A percentile compares a stretch with the other conserved stretches of the same genome.
Evolutionary conservation across 2,329 filamentous ascomycete genomes (phyloP).

Genomic region (Xylariaceae sp.): DNA sequence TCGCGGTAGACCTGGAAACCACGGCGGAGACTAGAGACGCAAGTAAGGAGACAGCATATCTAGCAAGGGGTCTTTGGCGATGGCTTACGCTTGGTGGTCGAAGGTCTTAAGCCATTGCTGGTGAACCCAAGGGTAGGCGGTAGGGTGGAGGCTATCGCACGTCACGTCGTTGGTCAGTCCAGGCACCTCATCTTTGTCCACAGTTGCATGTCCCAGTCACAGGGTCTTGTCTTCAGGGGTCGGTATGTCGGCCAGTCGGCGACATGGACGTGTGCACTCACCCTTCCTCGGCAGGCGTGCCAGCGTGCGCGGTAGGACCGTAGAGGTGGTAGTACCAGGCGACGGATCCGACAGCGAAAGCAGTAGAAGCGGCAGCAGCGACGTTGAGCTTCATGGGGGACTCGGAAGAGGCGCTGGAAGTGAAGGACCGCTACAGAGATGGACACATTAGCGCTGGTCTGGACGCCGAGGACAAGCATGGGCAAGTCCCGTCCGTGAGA

Average conservation of each 20-base stretch:
- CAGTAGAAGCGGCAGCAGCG: slow-evolving; percentile 79
- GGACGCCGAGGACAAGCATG: slow-evolving; percentile 1
- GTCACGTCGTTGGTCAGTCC: slow-evolving; percentile 15
- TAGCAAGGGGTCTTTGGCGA: background rate
- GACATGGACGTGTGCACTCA: slow-evolving; percentile 52
- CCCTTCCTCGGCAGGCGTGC: slow-evolving; percentile 96
- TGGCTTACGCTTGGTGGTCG: slow-evolving; percentile 87
- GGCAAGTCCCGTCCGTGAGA: slow-evolving; percentile 33
- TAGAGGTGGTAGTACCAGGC: slow-evolving; percentile 98
- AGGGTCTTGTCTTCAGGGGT: background rate
- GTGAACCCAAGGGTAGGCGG: slow-evolving; percentile 95
- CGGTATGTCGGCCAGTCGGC: background rate
- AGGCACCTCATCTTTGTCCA: slow-evolving; percentile 9
- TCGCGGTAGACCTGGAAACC: slow-evolving; percentile 99
- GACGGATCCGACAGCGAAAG: slow-evolving; percentile 79
- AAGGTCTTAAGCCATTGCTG: slow-evolving; percentile 89
- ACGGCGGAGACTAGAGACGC: slow-evolving; percentile 70
- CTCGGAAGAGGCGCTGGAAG: slow-evolving; percentile 65
- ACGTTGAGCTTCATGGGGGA: slow-evolving; percentile 79
- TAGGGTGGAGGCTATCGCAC: slow-evolving; percentile 71
- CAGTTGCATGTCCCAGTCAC: background rate
- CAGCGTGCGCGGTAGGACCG: slow-evolving; percentile 78
- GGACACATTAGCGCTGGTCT: slow-evolving; percentile 15
- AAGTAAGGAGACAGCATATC: slow-evolving; percentile 5
- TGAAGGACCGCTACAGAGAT: slow-evolving; percentile 56